Conservation (phyloP, 768 basidiomycete species). For the Leccinellum luteum region DNA sequence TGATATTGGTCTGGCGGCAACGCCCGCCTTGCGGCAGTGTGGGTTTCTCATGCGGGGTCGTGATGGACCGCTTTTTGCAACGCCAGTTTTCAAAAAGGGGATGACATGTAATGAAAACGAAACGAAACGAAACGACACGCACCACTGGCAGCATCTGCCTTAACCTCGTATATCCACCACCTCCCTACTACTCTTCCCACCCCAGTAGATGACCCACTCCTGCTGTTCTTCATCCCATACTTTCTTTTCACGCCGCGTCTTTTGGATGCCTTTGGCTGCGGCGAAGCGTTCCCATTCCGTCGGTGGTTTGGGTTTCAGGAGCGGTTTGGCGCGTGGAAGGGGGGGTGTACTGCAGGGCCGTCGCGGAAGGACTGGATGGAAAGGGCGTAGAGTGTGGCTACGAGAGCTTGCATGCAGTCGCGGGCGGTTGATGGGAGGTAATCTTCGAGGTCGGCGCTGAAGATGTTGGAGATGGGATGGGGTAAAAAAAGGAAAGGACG, state of each 20-base stretch:
- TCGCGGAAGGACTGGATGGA: slow-evolving; percentile 73
- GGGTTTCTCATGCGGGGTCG: slow-evolving; percentile 75
- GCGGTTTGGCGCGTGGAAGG: slow-evolving; percentile 91
- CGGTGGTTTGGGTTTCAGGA: slow-evolving; percentile 87
- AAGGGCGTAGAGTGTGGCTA: slow-evolving; percentile 77
- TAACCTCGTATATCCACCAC: slow-evolving; percentile 94
- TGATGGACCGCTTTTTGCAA: slow-evolving; percentile 60
- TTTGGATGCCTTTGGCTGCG: slow-evolving; percentile 87
- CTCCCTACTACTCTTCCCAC: slow-evolving; percentile 82
- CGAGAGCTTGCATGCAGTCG: slow-evolving; percentile 78
- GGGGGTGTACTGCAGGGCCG: slow-evolving; percentile 82
- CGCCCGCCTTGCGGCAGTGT: slow-evolving; percentile 77
- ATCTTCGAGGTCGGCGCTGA: slow-evolving; percentile 73
- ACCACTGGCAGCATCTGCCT: slow-evolving; percentile 85
- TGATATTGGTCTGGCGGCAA: slow-evolving; percentile 73
- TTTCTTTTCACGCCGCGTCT: slow-evolving; percentile 72
- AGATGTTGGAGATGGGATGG: not conserved
- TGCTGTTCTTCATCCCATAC: slow-evolving; percentile 95
- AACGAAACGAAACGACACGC: slow-evolving; percentile 25
- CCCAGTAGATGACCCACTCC: slow-evolving; percentile 92
- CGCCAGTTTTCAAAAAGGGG: not conserved
- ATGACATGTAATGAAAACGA: not conserved
- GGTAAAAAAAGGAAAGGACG: slow-evolving; percentile 20
- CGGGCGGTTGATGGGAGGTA: slow-evolving; percentile 77
- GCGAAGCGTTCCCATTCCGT: slow-evolving; percentile 99